Evolutionary conservation across 345 rosid species (phyloP).

Genomic region (Dovyalis caffra): DNA sequence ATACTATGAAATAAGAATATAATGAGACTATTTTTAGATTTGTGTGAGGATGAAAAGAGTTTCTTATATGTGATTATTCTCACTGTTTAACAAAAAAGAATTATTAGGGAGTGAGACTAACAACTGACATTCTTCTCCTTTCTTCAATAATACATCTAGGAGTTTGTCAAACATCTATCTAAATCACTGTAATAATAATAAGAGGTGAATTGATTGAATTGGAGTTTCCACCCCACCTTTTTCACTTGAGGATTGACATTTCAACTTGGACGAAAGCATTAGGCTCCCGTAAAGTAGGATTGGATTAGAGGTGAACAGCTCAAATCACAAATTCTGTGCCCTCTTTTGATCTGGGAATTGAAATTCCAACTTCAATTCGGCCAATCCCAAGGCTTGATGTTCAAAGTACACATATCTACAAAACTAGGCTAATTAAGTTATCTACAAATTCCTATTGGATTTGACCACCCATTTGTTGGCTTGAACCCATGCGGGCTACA

Average conservation of each 20-base stretch:
- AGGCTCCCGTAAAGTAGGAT: not conserved
- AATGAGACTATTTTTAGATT: no score
- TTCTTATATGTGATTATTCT: no score
- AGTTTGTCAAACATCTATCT: constrained; percentile 4
- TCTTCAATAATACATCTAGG: no score
- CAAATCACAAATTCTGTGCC: not conserved
- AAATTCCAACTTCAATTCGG: constrained; percentile 10
- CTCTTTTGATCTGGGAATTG: not conserved
- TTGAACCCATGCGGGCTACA: no score
- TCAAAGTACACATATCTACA: no score
- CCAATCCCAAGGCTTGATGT: not conserved
- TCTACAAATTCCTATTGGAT: not conserved
- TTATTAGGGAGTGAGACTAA: no score
- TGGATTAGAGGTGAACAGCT: not conserved
- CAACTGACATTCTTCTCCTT: no score
- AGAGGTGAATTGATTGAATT: not conserved
- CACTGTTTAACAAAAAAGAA: no score
- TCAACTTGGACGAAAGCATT: constrained; percentile 11
- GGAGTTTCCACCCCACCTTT: not conserved
- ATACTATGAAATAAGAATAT: no score
- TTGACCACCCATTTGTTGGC: not conserved
- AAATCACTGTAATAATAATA: not conserved
- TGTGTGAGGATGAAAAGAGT: no score
- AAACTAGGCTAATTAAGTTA: no score
- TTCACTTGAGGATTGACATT: constrained; percentile 11